Percentiles rank a stretch among this genome's conserved stretches.
Evolutionary conservation across 1,139 yeast genomes (phyloP).

Genomic region (Pichia sp.): DNA sequence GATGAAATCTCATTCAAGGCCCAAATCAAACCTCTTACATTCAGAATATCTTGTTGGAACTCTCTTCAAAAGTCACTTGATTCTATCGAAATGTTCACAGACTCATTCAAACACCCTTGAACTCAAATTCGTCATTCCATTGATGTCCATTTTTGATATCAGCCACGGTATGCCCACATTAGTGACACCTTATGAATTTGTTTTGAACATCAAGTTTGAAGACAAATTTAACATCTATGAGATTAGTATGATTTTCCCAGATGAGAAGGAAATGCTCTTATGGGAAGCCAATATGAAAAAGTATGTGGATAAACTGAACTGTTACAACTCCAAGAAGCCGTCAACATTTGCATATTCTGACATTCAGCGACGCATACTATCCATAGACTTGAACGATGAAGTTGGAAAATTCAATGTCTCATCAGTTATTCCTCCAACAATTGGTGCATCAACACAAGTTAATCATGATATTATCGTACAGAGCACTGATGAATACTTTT

Average conservation of each 20-base stretch:
- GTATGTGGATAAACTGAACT: constrained; percentile 3
- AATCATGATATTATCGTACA: neutral
- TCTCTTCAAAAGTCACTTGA: constrained; percentile 45
- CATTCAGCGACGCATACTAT: constrained; percentile 9
- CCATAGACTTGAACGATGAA: constrained; percentile 11
- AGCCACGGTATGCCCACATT: neutral
- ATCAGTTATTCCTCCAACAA: constrained; percentile 6
- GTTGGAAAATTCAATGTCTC: constrained; percentile 9
- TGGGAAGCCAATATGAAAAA: constrained; percentile 34
- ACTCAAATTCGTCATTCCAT: constrained; percentile 43
- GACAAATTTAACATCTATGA: constrained; percentile 36
- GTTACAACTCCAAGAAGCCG: neutral
- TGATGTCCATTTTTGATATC: constrained; percentile 28
- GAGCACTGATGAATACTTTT: constrained; percentile 1
- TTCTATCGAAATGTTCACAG: constrained; percentile 28
- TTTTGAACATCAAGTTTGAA: constrained; percentile 43
- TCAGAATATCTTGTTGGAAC: constrained; percentile 33
- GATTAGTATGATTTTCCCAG: constrained; percentile 34
- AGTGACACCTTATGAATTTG: constrained; percentile 25
- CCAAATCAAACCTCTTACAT: constrained; percentile 10
- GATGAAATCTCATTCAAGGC: neutral
- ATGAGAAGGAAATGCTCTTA: constrained; percentile 29
- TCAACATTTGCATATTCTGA: constrained; percentile 17
- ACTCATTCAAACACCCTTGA: constrained; percentile 20
- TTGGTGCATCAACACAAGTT: constrained; percentile 3